Evolutionary conservation across 345 rosid genomes (phyloP), one percentile per base, ranked within the genome.

Genomic region (Aquilaria yunnanensis): DNA sequence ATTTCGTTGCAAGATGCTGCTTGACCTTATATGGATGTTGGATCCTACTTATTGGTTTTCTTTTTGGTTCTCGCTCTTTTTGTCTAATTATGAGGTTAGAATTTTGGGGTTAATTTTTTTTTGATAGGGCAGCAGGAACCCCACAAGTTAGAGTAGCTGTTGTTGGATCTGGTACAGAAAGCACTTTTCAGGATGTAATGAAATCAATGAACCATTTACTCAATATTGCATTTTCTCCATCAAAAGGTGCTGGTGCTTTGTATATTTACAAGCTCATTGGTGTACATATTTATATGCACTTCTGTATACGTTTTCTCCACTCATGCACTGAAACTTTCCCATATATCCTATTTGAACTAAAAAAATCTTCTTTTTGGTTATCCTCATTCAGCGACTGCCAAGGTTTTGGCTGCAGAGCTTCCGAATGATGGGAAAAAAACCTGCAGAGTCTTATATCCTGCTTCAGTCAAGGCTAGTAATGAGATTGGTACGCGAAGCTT

Each of bases 391-490:
- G 97, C 99, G 54, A 90, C 91, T 0, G 97, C 95, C 41, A 86
- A 84, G 70, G 83, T 90, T 62, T 81, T 94, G 81, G 96, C 97
- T 77, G 78, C 77, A n/a, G 96, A 94, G 80, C 99, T 94, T 75
- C 99, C 97, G 45, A 80, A 66, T 65, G 76, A 65, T 53, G 85
- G 77, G 41, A 76, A 77, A 57, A 74, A 75, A 78, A 81, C 59
- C 62, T 82, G 90, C 67, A 85, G 78, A 16, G 97, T 94, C 68
- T 81, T 94, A 75, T 94, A 94, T 80, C 99, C 99, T 14, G 96
- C 99, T 71, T 94, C 99, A 48, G 65, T 72, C 57, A 94, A 88
- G 77, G 93, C 99, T 75, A 72, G 97, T 80, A 81, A 70, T 67
- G 99, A 94, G 60, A 90, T 90, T 54, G 97, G 97, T 94, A 74